phyloP scores from a whole-genome alignment of 176 grass and related monocot species.

The Oryza coarctata region DNA sequence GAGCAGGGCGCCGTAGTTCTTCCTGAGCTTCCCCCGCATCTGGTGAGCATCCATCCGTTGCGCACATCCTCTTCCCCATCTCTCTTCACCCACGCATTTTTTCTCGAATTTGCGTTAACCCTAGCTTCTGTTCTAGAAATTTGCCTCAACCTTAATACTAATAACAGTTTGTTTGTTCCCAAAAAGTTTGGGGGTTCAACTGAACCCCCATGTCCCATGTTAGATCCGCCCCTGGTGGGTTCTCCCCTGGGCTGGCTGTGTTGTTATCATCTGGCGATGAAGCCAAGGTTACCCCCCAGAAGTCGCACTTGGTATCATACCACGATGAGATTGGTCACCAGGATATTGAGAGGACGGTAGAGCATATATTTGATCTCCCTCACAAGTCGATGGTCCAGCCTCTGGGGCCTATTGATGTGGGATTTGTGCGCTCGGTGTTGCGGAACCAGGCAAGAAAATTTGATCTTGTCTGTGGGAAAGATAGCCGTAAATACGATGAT shows the following conservation, averaged over 20 bases:
- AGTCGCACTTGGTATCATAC: conserved; percentile 74
- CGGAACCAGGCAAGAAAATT: conserved; percentile 55
- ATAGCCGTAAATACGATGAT: not conserved
- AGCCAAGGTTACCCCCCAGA: conserved; percentile 58
- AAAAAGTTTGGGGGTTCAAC: no score
- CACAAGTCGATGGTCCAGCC: conserved; percentile 52
- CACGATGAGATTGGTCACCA: conserved; percentile 71
- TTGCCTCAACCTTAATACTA: no score
- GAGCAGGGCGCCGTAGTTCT: no score
- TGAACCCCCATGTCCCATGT: not conserved
- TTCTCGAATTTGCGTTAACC: no score
- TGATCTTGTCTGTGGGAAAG: conserved; percentile 29
- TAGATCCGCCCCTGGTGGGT: conserved; percentile 24
- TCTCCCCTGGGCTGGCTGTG: conserved; percentile 75
- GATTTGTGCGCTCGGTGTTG: conserved; percentile 55
- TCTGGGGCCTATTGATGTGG: conserved; percentile 37
- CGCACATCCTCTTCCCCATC: no score
- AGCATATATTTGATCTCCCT: conserved; percentile 76
- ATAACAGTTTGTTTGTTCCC: no score
- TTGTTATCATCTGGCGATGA: conserved; percentile 59
- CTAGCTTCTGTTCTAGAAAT: no score
- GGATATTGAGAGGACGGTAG: conserved; percentile 69
- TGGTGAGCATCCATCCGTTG: no score
- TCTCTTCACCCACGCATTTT: no score
- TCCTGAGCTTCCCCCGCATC: no score